Conservation (phyloP, 169 alveolate species). For the Toxoplasma gondii region DNA sequence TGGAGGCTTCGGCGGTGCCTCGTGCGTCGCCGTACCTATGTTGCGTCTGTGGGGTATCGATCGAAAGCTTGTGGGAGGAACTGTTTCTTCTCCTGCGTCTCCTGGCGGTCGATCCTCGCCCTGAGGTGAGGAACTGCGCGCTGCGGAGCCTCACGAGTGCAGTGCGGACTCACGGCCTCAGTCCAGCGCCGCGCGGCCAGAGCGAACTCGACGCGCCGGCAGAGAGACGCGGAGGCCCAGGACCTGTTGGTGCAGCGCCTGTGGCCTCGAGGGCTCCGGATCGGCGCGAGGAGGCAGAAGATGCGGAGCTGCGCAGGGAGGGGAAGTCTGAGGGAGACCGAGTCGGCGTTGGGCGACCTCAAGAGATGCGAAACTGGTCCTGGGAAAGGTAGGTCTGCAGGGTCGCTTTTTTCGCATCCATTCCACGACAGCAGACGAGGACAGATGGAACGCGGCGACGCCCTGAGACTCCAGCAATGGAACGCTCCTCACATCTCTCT, state of each 20-base stretch:
- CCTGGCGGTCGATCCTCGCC: slow-evolving; percentile 19
- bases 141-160: slow-evolving; percentile 30
- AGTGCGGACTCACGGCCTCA: slow-evolving; percentile 29
- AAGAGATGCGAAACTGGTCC: neutral
- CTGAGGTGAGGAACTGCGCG: slow-evolving; percentile 46
- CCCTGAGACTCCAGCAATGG: too few species aligned
- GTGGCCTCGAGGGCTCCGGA: neutral
- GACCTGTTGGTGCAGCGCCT: neutral
- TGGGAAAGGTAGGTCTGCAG: neutral
- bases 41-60: neutral
- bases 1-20: neutral
- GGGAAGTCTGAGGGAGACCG: too few species aligned
- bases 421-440: too few species aligned
- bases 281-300: neutral
- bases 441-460: too few species aligned
- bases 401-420: too few species aligned
- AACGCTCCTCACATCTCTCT: too few species aligned
- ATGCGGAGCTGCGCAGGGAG: neutral
- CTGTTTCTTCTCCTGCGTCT: neutral
- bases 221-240: neutral
- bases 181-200: neutral
- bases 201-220: neutral
- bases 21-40: neutral
- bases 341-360: neutral
- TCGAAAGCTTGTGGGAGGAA: neutral